Evolutionary conservation across 352 stramenopile species (phyloP).

Genomic region (Pythium aphanidermatum): DNA sequence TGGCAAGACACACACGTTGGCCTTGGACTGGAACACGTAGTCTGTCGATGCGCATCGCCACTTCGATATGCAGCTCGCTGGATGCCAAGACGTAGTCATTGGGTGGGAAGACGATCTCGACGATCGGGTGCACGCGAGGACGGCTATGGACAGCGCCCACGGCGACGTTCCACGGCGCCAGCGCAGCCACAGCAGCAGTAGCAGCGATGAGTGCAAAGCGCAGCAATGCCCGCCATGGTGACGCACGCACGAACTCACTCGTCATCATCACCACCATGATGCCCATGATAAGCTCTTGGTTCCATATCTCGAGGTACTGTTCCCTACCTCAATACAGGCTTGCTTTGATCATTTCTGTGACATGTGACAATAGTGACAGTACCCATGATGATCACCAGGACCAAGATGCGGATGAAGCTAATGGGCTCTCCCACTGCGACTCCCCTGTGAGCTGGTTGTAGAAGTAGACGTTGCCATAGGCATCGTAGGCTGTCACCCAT

Average conservation of each 20-base stretch:
- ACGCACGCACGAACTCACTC: background rate
- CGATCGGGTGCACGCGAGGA: slow-evolving; percentile 4
- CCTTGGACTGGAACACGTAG: slow-evolving; percentile 19
- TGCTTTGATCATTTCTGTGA: no score
- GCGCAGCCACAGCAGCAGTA: background rate
- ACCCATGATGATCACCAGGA: no score
- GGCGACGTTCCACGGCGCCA: background rate
- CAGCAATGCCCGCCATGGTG: background rate
- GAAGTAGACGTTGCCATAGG: slow-evolving; percentile 46
- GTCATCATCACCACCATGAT: background rate
- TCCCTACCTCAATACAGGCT: slow-evolving; percentile 3
- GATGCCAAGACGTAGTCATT: slow-evolving; percentile 36
- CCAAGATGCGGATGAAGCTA: background rate
- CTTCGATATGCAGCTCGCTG: slow-evolving; percentile 47
- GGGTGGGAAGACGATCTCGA: slow-evolving; percentile 56
- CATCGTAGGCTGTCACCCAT: slow-evolving; percentile 49
- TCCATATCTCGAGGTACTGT: background rate
- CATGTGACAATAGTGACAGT: no score
- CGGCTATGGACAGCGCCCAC: no score
- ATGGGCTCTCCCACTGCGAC: slow-evolving; percentile 49
- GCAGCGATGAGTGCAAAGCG: background rate
- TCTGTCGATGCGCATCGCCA: slow-evolving; percentile 37
- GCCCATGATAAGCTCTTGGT: background rate
- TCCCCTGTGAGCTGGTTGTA: slow-evolving; percentile 48
- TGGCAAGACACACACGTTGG: slow-evolving; percentile 48